Conservation (phyloP, 2,329 filamentous ascomycete species). For the Coniosporium uncinatum region DNA sequence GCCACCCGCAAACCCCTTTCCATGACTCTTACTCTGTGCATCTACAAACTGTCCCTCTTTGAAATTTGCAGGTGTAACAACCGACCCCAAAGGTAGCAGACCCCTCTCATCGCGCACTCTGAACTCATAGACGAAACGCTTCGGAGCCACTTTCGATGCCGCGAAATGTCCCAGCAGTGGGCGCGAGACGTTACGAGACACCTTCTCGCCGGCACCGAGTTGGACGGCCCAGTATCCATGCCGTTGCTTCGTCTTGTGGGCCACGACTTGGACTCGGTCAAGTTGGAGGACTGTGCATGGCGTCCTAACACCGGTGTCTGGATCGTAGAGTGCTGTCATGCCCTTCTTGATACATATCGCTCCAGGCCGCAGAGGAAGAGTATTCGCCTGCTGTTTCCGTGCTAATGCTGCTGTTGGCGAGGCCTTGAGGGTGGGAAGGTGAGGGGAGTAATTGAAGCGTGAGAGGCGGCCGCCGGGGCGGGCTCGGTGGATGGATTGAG, state of each 20-base stretch:
- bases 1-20: slow-evolving; percentile 92
- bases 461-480: slow-evolving; percentile 30
- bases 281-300: slow-evolving; percentile 92
- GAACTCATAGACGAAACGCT: slow-evolving; percentile 83
- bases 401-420: slow-evolving; percentile 52
- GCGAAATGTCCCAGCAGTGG: slow-evolving; percentile 88
- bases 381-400: slow-evolving; percentile 44
- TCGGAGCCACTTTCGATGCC: slow-evolving; percentile 74
- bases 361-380: slow-evolving; percentile 66
- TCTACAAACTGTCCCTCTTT: slow-evolving; percentile 87
- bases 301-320: slow-evolving; percentile 67
- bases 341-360: slow-evolving; percentile 88
- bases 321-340: slow-evolving; percentile 88
- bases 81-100: slow-evolving; percentile 61
- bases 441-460: slow-evolving; percentile 47
- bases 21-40: slow-evolving; percentile 70
- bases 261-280: slow-evolving; percentile 85
- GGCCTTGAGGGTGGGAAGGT: slow-evolving; percentile 45
- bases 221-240: slow-evolving; percentile 96
- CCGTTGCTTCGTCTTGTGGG: slow-evolving; percentile 72
- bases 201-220: slow-evolving; percentile 72
- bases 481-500: slow-evolving; percentile 24
- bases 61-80: slow-evolving; percentile 87
- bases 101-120: slow-evolving; percentile 70
- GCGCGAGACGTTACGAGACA: slow-evolving; percentile 70